Conservation (phyloP, 140 eudicot species). For the Flaveria floridana region DNA sequence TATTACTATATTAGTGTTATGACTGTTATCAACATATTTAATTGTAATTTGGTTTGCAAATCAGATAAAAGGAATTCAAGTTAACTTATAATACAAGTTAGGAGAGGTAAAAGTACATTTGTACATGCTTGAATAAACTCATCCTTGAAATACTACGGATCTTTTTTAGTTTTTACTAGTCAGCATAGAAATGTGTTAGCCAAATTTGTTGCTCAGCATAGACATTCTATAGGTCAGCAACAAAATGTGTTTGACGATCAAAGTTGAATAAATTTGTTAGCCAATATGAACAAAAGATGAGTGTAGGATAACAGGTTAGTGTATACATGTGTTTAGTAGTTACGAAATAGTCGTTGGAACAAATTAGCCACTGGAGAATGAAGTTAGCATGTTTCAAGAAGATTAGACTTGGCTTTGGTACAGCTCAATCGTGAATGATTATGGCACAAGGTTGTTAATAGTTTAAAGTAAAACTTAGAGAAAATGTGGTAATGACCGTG, state of each 20-base stretch:
- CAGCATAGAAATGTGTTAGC: neutral
- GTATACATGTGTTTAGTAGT: neutral
- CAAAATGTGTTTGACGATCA: neutral
- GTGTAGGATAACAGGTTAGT: neutral
- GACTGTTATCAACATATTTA: neutral
- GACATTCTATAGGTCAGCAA: neutral
- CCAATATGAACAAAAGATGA: neutral
- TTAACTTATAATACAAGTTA: neutral
- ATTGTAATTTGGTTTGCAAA: neutral
- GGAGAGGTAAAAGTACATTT: neutral
- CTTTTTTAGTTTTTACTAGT: neutral
- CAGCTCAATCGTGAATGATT: neutral
- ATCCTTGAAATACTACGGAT: neutral
- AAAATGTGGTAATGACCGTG: neutral
- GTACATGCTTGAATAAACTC: neutral
- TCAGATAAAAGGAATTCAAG: neutral
- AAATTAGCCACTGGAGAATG: neutral
- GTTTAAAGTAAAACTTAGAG: neutral
- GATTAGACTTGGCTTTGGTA: neutral
- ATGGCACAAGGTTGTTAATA: neutral
- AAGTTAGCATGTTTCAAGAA: neutral
- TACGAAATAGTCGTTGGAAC: neutral
- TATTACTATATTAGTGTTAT: neutral
- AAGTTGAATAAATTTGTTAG: neutral
- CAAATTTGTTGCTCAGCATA: neutral